A percentile compares a stretch with the other conserved stretches of the same genome.
These are phyloP conservation scores for Penicillium macrosclerotiorum DNA, from an alignment of 495 filamentous ascomycete genomes.

Conservation along the genomic window DNA sequence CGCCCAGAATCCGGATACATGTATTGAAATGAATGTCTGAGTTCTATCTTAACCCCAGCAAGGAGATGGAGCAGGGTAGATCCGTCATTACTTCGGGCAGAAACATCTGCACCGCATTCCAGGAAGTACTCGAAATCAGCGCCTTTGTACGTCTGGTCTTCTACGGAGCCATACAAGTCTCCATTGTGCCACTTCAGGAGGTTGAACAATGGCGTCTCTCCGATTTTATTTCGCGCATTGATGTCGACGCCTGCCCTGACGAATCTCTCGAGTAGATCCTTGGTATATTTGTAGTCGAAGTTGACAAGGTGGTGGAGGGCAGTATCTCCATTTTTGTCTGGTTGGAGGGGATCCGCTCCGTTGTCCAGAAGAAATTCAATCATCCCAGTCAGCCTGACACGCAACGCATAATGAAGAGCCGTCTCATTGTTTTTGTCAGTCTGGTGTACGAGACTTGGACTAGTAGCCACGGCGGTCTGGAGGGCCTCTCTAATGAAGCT, in stretches of 20 bases:
- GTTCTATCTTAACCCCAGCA: conserved; percentile 19
- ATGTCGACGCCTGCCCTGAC: conserved; percentile 10
- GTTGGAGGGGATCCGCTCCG: conserved; percentile 14
- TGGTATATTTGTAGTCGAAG: background rate
- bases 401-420: conserved; percentile 8
- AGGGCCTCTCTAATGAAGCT: background rate
- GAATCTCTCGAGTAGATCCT: conserved; percentile 7
- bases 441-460: conserved; percentile 5
- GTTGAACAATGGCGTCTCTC: conserved; percentile 11
- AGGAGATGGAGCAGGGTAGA: conserved; percentile 30
- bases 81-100: conserved; percentile 21
- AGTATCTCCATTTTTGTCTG: conserved; percentile 17
- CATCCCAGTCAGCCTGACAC: background rate
- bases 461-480: too few relatives aligned
- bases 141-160: background rate
- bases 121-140: background rate
- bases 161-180: background rate
- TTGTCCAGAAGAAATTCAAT: conserved; percentile 12
- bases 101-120: conserved; percentile 22
- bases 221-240: conserved; percentile 10
- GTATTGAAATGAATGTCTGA: too few relatives aligned
- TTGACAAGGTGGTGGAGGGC: conserved; percentile 16
- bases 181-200: background rate
- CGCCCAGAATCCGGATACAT: too few relatives aligned
- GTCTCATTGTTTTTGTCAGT: conserved; percentile 3